Base-by-base conservation (phyloP, 2,329 filamentous ascomycete species). In the Eurotiales sp. region DNA sequence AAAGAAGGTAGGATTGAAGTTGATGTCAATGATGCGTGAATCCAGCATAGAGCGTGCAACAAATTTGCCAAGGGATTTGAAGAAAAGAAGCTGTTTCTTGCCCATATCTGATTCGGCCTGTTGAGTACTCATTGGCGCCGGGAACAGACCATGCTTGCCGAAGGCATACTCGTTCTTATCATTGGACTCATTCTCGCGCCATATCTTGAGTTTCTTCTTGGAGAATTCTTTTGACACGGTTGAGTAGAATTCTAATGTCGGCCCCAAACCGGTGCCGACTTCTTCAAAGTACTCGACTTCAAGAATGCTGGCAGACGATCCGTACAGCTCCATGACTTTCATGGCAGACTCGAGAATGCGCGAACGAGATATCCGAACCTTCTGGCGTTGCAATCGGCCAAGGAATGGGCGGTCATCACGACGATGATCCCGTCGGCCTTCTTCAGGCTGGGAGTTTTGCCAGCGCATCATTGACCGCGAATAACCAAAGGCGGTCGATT, bases 281-380 rank as follows among this genome's bases (percentile, higher is more conserved):
- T 99, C 93, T 63, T 97, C 93, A 60, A 99, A 99, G 64, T 99
- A 99, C 64, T 99, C 95, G 2, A 99, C 92, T 65, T 99, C 93
- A 0, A 99, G 75, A 23, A 97, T 88, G 66, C 92, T 97, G 53
- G 95, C 89, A 1, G 92, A 95, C n/a, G 89, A 89, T 0, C 93
- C 93, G 62, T 99, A 99, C 2, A 97, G 81, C 61, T 99, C 92
- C 92, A 99, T 97, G 25, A 99, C 93, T 71, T 99, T 99, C 68
- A 97, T 78, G 0, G 93, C 93, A 12, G 93, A 97, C 67, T 99
- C 93, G 7, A 99, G 78, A 41, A 99, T 96, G 62, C 95, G 90
- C n/a, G 83, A 84, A 39, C 93, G 84, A 4, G 92, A 96, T 55
- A 99, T 97, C 40, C 93, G 86, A n/a, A 99, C 92, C 70, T 99